phyloP scores from a whole-genome alignment of 805 yeast species.

The Monosporozyma servazzii region DNA sequence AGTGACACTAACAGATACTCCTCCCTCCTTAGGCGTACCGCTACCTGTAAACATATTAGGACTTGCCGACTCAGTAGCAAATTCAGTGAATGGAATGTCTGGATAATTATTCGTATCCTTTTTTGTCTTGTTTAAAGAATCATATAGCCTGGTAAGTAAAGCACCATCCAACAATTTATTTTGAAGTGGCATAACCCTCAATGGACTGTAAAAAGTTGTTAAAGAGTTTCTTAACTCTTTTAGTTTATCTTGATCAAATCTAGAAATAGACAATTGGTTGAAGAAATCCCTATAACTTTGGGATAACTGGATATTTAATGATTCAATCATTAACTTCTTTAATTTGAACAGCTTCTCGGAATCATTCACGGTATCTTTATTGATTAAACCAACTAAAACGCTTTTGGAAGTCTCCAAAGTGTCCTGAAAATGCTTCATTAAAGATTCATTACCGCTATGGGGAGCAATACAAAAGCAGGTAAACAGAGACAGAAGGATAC shows the following conservation, averaged over 20 bases:
- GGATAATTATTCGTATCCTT: background rate
- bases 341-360: constrained; percentile 11
- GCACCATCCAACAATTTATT: constrained; percentile 15
- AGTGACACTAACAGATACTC: background rate
- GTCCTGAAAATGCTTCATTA: constrained; percentile 21
- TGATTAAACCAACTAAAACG: constrained; percentile 20
- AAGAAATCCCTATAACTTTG: constrained; percentile 37
- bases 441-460: constrained; percentile 32
- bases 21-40: constrained; percentile 20
- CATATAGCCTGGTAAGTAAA: background rate
- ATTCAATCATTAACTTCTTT: constrained; percentile 28
- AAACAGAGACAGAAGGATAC: constrained; percentile 31
- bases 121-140: background rate
- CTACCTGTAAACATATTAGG: constrained; percentile 16
- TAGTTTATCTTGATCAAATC: constrained; percentile 27
- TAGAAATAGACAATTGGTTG: constrained; percentile 33
- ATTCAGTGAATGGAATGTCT: background rate
- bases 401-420: constrained; percentile 20
- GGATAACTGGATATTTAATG: constrained; percentile 30
- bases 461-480: constrained; percentile 34
- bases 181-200: constrained; percentile 33
- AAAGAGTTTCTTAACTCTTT: constrained; percentile 35
- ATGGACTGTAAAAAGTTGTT: constrained; percentile 33
- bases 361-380: constrained; percentile 10
- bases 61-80: background rate